Base-by-base conservation (phyloP, 345 rosid species). In the Hirschfeldia incana region DNA sequence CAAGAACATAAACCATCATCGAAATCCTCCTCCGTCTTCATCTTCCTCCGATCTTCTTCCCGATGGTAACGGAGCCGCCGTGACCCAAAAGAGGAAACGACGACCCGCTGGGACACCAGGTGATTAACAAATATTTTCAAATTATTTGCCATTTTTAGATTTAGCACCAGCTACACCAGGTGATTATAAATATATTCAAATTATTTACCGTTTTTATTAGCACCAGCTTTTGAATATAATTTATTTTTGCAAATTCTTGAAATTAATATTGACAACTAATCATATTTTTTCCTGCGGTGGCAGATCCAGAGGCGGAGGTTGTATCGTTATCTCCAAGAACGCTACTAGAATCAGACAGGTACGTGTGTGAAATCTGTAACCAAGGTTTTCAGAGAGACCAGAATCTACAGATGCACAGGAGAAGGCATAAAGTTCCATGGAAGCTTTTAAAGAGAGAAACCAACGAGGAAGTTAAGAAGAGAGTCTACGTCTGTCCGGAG, bases 361-460 rank as follows among this genome's bases (percentile, higher is more conserved):
- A 94, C 82, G 93, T 94, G 15, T 94, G 98, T 61, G 98, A 94
- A 96, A 94, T 94, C 89, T 94, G 98, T 85, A 92, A 88, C 88
- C 98, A 92, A 76, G 98, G 98, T 1, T 94, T 94, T 69, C 98
- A 94, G 70, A 85, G 98, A 77, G 98, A 94, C 81, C 98, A 94
- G 76, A 94, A 94, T 87, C 85, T 94, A 26, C 98, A 94, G 91
- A 94, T 94, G 98, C 98, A 94, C 71, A 81, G 98, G 77, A 78
- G 98, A 78, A 53, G 98, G 8, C 98, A 94, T 84, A 94, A 94
- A 85, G 98, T 94, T 8, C 98, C 98, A n/a, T 94, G 98, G 98
- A 92, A 94, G 90, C 90, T 94, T 32, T 87, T 94, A 6, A 94
- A 94, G 83, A 82, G 97, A 77, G 98, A 91, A 85, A 89, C 79